Evolutionary conservation across 441 rosid species (phyloP), one percentile per base, ranked within the genome.

Genomic region (Adansonia gregorii): DNA sequence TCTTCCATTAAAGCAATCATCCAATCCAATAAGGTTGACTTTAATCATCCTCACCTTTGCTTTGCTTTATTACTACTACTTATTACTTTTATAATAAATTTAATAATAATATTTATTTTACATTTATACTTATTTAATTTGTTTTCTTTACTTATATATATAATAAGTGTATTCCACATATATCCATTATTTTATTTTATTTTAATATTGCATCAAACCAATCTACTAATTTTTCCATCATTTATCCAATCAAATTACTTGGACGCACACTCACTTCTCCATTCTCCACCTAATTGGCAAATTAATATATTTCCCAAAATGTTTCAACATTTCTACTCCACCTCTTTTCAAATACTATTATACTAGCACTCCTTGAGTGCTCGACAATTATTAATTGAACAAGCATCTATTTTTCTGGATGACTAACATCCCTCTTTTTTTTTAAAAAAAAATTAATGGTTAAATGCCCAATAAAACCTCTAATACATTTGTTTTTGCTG

Each of bases 1-100:
- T 59, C 35, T 59, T 59, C 31, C 15, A 59, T 59, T 55, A 5
- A n/a, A 8, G 64, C n/a, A 59, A 22, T 59, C 14, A 22, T 22
- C 65, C 65, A 59, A 59, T 59, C 65, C 65, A 59, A 59, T 22
- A 59, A 20, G 35, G 12, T 22, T 59, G 64, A 59, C 64, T 58
- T 58, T 58, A 58, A 20, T 9, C 14, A 10, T 9, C 20, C 64
- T 58, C 5, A 58, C 64, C 64, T 58, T 9, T 55, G 22, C 7
- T 17, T 55, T 55, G 59, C 59, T n/a, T 55, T 56, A 56, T 56
- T 19, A 6, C 31, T 19, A 56, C 61, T 56, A 17, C 12, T 19
- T 56, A 56, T 24, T 39, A 39, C 43, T 27, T 39, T 39, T 39
- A 39, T 39, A 39, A 39, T 39, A 39, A 39, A 3, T 3, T 3